Percentiles rank a stretch among this genome's conserved stretches.
phyloP scores from a whole-genome alignment of 331 rosid genomes.

The Telfairia occidentalis region DNA sequence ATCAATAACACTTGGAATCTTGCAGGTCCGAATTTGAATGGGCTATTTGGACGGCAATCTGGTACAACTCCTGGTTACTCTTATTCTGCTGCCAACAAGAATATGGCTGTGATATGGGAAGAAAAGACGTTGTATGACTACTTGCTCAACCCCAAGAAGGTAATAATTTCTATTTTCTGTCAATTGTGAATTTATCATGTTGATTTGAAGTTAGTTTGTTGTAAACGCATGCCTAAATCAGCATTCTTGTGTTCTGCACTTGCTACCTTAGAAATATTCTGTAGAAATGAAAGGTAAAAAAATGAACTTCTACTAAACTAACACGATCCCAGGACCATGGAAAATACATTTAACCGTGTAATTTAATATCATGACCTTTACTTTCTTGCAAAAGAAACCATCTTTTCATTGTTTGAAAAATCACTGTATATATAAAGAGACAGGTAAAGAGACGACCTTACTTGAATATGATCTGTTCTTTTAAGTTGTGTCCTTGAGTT shows the following conservation, averaged over 20 bases:
- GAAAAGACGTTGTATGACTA: slow-evolving; percentile 8
- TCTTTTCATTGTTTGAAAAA: too few species aligned
- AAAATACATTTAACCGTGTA: too few species aligned
- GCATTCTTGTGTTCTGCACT: not conserved
- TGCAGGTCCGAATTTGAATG: slow-evolving; percentile 8
- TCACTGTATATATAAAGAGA: too few species aligned
- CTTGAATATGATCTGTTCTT: too few species aligned
- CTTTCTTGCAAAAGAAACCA: too few species aligned
- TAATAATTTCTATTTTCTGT: not conserved
- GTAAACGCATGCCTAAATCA: not conserved
- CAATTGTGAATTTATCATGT: not conserved
- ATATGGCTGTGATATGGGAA: slow-evolving; percentile 9
- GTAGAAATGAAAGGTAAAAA: too few species aligned
- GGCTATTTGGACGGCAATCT: slow-evolving; percentile 7
- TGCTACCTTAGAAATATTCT: not conserved
- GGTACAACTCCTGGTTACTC: slow-evolving; percentile 14
- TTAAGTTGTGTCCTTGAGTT: too few species aligned
- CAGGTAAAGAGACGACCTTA: too few species aligned
- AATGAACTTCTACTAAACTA: too few species aligned
- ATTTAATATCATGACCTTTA: too few species aligned
- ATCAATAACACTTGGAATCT: not conserved
- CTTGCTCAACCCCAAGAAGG: slow-evolving; percentile 16
- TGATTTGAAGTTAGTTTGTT: not conserved
- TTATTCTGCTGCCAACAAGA: slow-evolving; percentile 13
- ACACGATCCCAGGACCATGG: too few species aligned